Conservation (phyloP, 306 rosid genomes). For the Delonix regia region DNA sequence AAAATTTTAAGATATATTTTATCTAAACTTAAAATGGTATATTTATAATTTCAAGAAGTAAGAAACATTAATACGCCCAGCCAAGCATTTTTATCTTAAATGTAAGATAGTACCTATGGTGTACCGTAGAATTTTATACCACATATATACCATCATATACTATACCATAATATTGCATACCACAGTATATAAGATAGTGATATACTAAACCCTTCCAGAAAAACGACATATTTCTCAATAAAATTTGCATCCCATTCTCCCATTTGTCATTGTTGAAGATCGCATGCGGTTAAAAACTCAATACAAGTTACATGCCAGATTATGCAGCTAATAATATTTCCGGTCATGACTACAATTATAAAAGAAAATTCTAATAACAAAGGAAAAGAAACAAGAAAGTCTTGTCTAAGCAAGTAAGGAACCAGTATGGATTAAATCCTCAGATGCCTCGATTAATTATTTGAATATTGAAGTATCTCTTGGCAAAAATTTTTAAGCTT, state of each 20-base stretch:
- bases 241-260: neutral
- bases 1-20: too few relatives aligned
- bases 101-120: too few relatives aligned
- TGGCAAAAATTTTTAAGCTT: neutral
- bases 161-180: too few relatives aligned
- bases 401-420: neutral
- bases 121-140: too few relatives aligned
- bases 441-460: neutral
- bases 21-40: too few relatives aligned
- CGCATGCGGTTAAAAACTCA: neutral
- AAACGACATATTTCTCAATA: neutral
- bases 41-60: too few relatives aligned
- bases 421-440: neutral
- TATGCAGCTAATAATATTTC: neutral
- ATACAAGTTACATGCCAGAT: neutral
- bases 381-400: neutral
- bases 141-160: too few relatives aligned
- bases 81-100: too few relatives aligned
- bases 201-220: too few relatives aligned
- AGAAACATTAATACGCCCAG: too few relatives aligned
- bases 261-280: conserved; percentile 7
- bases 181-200: too few relatives aligned
- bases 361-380: neutral
- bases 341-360: neutral
- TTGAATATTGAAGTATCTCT: neutral